These are phyloP conservation scores for Cutaneotrichosporon sp. DNA, from an alignment of 1,284 basidiomycete genomes.

Conservation along the genomic window DNA sequence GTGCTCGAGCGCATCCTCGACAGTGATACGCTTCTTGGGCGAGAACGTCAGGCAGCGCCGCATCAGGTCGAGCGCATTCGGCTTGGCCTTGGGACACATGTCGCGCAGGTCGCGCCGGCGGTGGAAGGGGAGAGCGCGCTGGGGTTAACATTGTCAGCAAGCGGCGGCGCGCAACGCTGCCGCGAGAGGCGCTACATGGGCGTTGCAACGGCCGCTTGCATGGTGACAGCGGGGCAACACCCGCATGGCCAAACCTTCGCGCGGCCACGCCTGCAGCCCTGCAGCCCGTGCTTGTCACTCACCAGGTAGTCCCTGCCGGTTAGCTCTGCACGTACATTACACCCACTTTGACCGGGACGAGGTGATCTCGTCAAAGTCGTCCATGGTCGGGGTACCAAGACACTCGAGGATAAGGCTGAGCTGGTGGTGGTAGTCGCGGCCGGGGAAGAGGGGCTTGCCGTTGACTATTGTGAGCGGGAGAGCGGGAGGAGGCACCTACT, in stretches of 20 bases:
- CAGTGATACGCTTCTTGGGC: slow-evolving; percentile 82
- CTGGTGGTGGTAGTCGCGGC: slow-evolving; percentile 54
- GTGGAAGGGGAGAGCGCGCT: slow-evolving; percentile 79
- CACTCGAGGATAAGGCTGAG: slow-evolving; percentile 57
- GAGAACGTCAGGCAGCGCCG: slow-evolving; percentile 85
- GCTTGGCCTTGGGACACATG: slow-evolving; percentile 77
- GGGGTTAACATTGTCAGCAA: too few species aligned
- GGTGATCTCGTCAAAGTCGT: slow-evolving; percentile 63
- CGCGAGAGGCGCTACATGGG: too few species aligned
- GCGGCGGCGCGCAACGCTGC: too few species aligned
- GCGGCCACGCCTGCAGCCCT: too few species aligned
- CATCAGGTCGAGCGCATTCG: slow-evolving; percentile 82
- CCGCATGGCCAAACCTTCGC: too few species aligned
- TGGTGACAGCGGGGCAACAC: too few species aligned
- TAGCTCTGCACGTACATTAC: not conserved
- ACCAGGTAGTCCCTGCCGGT: slow-evolving; percentile 11
- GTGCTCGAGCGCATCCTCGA: slow-evolving; percentile 82
- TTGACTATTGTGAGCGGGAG: slow-evolving; percentile 51
- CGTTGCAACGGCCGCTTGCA: too few species aligned
- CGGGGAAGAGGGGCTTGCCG: slow-evolving; percentile 84
- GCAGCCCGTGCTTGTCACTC: too few species aligned
- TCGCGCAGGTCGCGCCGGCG: slow-evolving; percentile 71
- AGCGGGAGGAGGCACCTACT: slow-evolving; percentile 31
- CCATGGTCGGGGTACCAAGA: slow-evolving; percentile 56
- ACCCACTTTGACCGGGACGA: slow-evolving; percentile 63